Evolutionary conservation across 78 protist genomes (phyloP).

Genomic region (Protostelium mycophagum): DNA sequence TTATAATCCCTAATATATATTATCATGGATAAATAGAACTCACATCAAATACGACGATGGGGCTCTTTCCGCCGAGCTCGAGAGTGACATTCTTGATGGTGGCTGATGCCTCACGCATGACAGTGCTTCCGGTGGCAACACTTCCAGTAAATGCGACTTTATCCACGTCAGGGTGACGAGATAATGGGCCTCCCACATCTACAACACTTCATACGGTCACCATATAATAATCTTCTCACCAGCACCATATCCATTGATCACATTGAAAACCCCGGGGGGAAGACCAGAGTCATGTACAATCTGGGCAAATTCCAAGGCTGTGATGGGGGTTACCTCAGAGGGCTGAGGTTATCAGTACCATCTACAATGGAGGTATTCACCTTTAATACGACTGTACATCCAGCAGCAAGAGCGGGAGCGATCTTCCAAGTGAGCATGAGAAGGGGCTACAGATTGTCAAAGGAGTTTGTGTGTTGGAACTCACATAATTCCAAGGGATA

Average conservation of each 20-base stretch:
- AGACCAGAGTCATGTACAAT: conserved; percentile 79
- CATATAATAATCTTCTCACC: too few relatives aligned
- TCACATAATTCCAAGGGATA: conserved; percentile 67
- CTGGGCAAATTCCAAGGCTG: conserved; percentile 74
- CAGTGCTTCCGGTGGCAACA: conserved; percentile 45
- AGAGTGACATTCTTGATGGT: conserved; percentile 48
- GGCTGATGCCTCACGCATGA: conserved; percentile 42
- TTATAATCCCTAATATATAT: not conserved
- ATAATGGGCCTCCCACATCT: conserved; percentile 63
- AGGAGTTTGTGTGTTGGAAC: not conserved
- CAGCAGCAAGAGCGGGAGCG: conserved; percentile 88
- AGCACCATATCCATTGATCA: conserved; percentile 67
- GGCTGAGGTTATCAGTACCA: conserved; percentile 55
- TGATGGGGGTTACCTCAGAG: conserved; percentile 82
- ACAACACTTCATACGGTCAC: too few relatives aligned
- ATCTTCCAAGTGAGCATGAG: conserved; percentile 59
- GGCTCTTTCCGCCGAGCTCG: conserved; percentile 93
- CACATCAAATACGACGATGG: conserved; percentile 68
- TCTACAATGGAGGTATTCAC: not conserved
- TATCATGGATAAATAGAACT: not conserved
- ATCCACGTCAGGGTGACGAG: conserved; percentile 67
- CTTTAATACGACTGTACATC: conserved; percentile 23
- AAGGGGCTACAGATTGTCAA: conserved; percentile 6
- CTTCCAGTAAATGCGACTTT: conserved; percentile 86
- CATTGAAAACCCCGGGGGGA: conserved; percentile 88